A percentile compares a stretch with the other conserved stretches of the same genome.
These are phyloP conservation scores for Chlorella sp. DNA, from an alignment of 139 green algal genomes.

Conservation along the genomic window DNA sequence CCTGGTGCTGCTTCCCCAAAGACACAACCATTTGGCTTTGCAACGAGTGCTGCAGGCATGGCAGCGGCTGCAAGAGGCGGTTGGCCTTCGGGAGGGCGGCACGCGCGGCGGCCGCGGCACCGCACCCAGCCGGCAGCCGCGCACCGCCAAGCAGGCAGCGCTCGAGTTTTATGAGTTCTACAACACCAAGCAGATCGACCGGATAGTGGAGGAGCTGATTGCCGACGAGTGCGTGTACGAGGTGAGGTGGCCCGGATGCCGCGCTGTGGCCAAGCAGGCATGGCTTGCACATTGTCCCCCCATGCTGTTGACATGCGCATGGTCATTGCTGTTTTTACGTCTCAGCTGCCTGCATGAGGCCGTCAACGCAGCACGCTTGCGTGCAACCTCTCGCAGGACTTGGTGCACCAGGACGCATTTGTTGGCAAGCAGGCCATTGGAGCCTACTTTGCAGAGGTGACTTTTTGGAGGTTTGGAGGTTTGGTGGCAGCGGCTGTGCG, in stretches of 20 bases:
- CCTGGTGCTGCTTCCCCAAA: too few species aligned
- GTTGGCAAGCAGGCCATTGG: conserved; percentile 57
- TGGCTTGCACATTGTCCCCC: too few species aligned
- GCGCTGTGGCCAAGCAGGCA: too few species aligned
- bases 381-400: conserved; percentile 23
- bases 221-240: conserved; percentile 64
- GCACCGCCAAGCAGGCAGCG: conserved; percentile 52
- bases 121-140: neutral
- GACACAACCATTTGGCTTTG: neutral
- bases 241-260: too few species aligned
- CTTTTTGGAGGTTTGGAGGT: too few species aligned
- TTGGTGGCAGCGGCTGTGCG: too few species aligned
- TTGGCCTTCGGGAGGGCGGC: neutral
- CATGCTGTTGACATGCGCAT: too few species aligned
- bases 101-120: neutral
- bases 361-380: too few species aligned
- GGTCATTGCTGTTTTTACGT: too few species aligned
- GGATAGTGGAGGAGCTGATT: conserved; percentile 63
- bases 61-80: neutral
- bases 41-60: neutral
- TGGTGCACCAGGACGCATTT: conserved; percentile 81
- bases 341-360: too few species aligned
- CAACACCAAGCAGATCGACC: conserved; percentile 68
- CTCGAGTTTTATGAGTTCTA: conserved; percentile 70
- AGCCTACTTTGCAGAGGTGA: conserved; percentile 54